Conservation (phyloP, 805 yeast genomes). For the Kregervanrija fluxuum region DNA sequence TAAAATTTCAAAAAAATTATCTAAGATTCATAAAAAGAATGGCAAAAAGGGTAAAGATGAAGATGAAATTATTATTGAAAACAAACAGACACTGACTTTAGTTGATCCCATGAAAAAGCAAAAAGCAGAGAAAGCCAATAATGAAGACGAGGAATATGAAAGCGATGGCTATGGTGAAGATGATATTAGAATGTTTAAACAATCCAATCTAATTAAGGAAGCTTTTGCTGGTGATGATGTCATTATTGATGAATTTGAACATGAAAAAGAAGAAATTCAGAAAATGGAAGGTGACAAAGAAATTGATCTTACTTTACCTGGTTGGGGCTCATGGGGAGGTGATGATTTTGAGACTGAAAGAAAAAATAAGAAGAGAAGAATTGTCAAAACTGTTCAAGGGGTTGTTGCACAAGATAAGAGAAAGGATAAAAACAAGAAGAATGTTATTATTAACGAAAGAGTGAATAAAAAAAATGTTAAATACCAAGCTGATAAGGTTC, state of each 20-base stretch:
- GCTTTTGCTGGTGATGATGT: conserved; percentile 99
- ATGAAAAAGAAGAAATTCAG: conserved; percentile 60
- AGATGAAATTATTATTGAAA: conserved; percentile 37
- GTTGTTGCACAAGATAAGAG: conserved; percentile 65
- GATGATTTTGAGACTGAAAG: conserved; percentile 27
- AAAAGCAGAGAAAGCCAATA: background rate
- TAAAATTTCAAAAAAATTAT: conserved; percentile 31
- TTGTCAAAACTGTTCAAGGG: conserved; percentile 70
- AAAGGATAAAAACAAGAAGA: conserved; percentile 64
- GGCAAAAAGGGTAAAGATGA: conserved; percentile 28
- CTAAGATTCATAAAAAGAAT: conserved; percentile 19
- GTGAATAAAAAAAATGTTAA: conserved; percentile 77
- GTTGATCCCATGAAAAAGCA: conserved; percentile 33
- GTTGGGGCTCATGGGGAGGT: conserved; percentile 99
- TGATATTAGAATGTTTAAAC: conserved; percentile 55
- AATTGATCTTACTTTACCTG: conserved; percentile 82
- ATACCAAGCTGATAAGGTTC: conserved; percentile 85
- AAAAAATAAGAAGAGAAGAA: conserved; percentile 49
- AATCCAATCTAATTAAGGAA: conserved; percentile 73
- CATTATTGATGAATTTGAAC: conserved; percentile 59
- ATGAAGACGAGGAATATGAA: conserved; percentile 29
- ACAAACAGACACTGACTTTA: conserved; percentile 47
- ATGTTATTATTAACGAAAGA: conserved; percentile 85
- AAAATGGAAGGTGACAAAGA: conserved; percentile 77
- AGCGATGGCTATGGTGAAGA: conserved; percentile 39